Conservation (phyloP, 139 green algal genomes). For the Chlorella sp. region DNA sequence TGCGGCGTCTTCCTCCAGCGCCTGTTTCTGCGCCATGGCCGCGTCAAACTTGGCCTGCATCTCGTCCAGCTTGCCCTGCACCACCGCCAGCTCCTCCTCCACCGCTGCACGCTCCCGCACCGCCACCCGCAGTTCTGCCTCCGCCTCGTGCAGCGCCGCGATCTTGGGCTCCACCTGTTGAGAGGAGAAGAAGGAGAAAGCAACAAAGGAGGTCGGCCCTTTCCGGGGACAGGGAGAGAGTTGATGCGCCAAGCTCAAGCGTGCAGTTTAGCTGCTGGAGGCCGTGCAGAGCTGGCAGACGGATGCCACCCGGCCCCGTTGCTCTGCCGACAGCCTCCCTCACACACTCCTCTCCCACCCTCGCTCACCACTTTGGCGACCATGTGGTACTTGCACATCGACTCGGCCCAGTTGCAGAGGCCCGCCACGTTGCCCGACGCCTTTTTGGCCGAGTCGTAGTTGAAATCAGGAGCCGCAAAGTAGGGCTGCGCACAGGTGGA, state of each 20-base stretch:
- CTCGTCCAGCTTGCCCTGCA: constrained; percentile 90
- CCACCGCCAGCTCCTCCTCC: constrained; percentile 85
- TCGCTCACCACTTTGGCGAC: constrained; percentile 63
- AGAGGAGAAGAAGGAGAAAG: too few relatives aligned
- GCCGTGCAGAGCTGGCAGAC: too few relatives aligned
- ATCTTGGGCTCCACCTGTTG: constrained; percentile 96
- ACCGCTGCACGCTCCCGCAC: constrained; percentile 65
- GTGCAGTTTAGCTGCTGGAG: too few relatives aligned
- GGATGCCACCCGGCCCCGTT: too few relatives aligned
- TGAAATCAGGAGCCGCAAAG: constrained; percentile 90
- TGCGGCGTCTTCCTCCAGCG: constrained; percentile 88
- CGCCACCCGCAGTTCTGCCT: constrained; percentile 84
- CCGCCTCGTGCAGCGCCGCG: constrained; percentile 72
- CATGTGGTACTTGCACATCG: constrained; percentile 95
- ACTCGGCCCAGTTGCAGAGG: constrained; percentile 91
- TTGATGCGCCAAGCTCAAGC: too few relatives aligned
- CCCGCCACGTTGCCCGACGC: constrained; percentile 82
- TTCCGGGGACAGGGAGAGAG: too few relatives aligned
- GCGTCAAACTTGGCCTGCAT: constrained; percentile 93
- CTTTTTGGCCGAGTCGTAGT: constrained; percentile 89
- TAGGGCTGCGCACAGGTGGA: constrained; percentile 73
- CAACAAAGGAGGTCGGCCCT: too few relatives aligned
- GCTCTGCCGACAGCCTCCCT: too few relatives aligned
- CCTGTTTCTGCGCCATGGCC: constrained; percentile 90
- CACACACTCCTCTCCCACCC: too few relatives aligned